Evolutionary conservation across 2,329 filamentous ascomycete genomes (phyloP).

Genomic region (Chaetomium sp.): DNA sequence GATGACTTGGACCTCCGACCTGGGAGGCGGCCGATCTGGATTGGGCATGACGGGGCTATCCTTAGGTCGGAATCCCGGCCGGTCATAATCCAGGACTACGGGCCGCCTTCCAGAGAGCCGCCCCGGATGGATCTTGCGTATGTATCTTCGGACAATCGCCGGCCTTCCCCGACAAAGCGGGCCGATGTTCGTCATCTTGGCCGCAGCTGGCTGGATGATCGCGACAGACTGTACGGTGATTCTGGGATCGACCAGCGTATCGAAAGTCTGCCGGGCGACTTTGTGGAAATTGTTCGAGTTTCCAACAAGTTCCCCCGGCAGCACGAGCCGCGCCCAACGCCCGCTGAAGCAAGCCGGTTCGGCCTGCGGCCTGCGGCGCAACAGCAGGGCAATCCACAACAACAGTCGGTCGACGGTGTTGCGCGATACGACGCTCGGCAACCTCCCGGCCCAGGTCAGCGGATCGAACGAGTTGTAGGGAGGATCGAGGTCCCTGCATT

Average conservation of each 20-base stretch:
- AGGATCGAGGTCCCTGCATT: slow-evolving; percentile 4
- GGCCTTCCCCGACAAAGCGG: slow-evolving; percentile 15
- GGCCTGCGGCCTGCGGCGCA: slow-evolving; percentile 9
- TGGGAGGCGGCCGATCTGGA: slow-evolving; percentile 28
- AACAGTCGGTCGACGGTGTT: background rate
- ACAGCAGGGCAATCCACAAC: background rate
- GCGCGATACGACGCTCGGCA: slow-evolving; percentile 9
- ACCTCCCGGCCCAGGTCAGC: background rate
- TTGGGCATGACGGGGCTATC: slow-evolving; percentile 23
- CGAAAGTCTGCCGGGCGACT: slow-evolving; percentile 23
- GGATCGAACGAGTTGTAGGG: slow-evolving; percentile 17
- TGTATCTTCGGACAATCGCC: slow-evolving; percentile 3
- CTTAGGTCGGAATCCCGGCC: slow-evolving; percentile 30
- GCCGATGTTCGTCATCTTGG: background rate
- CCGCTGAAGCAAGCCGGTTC: slow-evolving; percentile 12
- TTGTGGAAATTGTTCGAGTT: slow-evolving; percentile 32
- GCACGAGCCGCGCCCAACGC: slow-evolving; percentile 27
- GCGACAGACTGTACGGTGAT: slow-evolving; percentile 13
- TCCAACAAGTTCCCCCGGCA: slow-evolving; percentile 35
- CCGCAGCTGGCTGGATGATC: slow-evolving; percentile 17
- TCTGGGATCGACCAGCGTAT: slow-evolving; percentile 17
- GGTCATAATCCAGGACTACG: slow-evolving; percentile 26
- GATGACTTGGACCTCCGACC: slow-evolving; percentile 23
- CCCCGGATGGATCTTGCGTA: slow-evolving; percentile 10
- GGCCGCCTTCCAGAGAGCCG: slow-evolving; percentile 8